Evolutionary conservation across 371 early-diverging fungal genomes (phyloP), one percentile per base, ranked within the genome.

Genomic region (Mortierella sp.): DNA sequence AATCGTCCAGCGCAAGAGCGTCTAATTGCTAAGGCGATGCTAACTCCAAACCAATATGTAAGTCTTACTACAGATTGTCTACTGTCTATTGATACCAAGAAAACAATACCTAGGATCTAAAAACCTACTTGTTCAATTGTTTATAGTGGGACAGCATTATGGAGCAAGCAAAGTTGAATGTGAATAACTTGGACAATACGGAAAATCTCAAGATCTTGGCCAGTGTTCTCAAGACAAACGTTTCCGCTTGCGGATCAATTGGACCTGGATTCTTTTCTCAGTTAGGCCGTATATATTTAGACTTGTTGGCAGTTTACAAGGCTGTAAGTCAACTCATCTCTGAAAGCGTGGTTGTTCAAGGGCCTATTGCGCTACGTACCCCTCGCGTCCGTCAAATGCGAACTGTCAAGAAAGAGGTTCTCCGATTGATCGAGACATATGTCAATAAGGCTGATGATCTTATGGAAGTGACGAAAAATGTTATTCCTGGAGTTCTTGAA

Each of bases 161-260:
- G 82, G 75, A 83, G 13, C 88, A 90, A 78, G 96, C 96, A 15
- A 87, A 89, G 42, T 82, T 86, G 61, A 90, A 94, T 83, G 85
- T 93, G 6, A 89, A 89, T 13, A 85, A 92, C 34, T 85, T 99
- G 32, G 90, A 96, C 72, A 89, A 91, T 74, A 83, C 94, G 4
- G 94, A 92, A 47, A 89, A 89, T 43, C 89, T 97, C 77, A 98
- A 98, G 84, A 85, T 94, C 9, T 85, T 99, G 23, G 91, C 89
- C 42, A 96, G 98, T 82, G 92, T 97, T n/a, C 84, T 99, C 72
- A 97, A 96, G 83, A 96, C 96, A 23, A 98, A 98, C 84, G 95
- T 96, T 0, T 86, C 97, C 0, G 97, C 95, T 1, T 97, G 98
- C 76, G 85, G 86, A 2, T 93, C 97, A 12, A 89, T 97, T 64